These are phyloP conservation scores for Sclerotinia sclerotiorum DNA, from an alignment of 2,329 filamentous ascomycete species.

Conservation along the genomic window DNA sequence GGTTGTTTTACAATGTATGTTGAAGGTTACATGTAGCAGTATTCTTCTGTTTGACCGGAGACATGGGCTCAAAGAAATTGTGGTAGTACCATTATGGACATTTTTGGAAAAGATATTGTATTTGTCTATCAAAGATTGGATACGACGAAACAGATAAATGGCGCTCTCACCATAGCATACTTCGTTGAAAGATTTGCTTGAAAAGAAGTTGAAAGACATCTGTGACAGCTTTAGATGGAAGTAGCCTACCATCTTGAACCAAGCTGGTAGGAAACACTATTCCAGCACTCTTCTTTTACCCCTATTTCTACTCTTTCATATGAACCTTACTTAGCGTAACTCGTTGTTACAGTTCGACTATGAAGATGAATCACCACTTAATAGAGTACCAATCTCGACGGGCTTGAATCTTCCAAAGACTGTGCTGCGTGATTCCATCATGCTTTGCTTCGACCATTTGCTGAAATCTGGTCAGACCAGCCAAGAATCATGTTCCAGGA, in stretches of 20 bases:
- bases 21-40: neutral
- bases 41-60: neutral
- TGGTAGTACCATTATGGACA: neutral
- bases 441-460: neutral
- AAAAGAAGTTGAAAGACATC: slow-evolving; percentile 54
- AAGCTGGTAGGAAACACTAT: slow-evolving; percentile 44
- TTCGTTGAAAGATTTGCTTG: slow-evolving; percentile 48
- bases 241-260: slow-evolving; percentile 49
- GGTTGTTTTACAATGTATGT: too few species aligned
- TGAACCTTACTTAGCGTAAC: neutral
- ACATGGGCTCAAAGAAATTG: neutral
- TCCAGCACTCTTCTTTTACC: too few species aligned
- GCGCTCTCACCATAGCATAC: fast-evolving
- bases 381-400: too few species aligned
- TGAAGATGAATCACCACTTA: too few species aligned
- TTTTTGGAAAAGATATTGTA: neutral
- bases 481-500: neutral
- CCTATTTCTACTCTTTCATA: neutral
- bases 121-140: neutral
- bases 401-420: too few species aligned
- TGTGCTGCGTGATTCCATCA: too few species aligned
- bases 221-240: slow-evolving; percentile 52
- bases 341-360: too few species aligned
- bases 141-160: neutral
- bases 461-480: neutral